Conservation (phyloP, 306 rosid species). For the Trifolium dubium region DNA sequence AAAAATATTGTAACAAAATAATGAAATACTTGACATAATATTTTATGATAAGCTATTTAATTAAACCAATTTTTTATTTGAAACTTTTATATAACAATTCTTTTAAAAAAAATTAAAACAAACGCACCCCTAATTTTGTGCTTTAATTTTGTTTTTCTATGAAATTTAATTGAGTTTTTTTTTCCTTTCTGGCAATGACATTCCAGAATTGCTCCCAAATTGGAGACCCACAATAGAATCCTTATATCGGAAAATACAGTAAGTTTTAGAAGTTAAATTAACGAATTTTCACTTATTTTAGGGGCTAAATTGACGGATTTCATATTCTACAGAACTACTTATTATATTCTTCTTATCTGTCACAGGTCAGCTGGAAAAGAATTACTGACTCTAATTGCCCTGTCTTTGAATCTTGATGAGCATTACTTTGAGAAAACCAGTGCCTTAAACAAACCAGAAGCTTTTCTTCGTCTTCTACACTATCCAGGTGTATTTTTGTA, state of each 20-base stretch:
- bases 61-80: no score
- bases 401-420: conserved; percentile 73
- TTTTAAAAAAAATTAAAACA: no score
- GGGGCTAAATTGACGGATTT: no score
- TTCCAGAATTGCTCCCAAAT: conserved; percentile 62
- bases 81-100: no score
- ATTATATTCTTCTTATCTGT: conserved; percentile 24
- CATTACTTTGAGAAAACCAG: conserved; percentile 69
- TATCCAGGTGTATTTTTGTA: conserved; percentile 69
- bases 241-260: conserved; percentile 58
- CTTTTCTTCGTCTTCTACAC: conserved; percentile 74
- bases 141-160: background rate
- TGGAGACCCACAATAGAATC: conserved; percentile 77
- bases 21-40: no score
- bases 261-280: conserved; percentile 40
- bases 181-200: conserved; percentile 39
- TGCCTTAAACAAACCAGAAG: conserved; percentile 49
- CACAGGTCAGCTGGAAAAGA: conserved; percentile 63
- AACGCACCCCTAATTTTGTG: no score
- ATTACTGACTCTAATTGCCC: conserved; percentile 61
- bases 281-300: no score
- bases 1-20: no score
- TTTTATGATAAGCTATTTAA: no score
- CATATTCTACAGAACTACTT: no score
- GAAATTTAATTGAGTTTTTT: conserved; percentile 1